phyloP scores from a whole-genome alignment of 108 stramenopile genomes.

The Skeletonema tropicum region DNA sequence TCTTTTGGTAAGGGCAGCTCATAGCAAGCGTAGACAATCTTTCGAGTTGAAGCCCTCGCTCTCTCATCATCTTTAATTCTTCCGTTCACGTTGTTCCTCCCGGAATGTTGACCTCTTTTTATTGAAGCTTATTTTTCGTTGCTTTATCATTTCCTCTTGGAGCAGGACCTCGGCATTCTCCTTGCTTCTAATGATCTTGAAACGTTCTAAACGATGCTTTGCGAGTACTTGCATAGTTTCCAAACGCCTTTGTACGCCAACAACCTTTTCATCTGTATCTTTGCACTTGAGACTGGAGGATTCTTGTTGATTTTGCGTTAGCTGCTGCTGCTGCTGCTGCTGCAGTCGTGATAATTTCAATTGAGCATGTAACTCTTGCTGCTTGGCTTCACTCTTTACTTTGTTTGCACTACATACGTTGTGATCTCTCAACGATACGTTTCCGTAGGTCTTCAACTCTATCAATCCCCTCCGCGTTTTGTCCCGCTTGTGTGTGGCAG shows the following conservation, averaged over 20 bases:
- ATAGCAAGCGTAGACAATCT: slow-evolving; percentile 33
- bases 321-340: no score
- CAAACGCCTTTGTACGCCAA: neutral
- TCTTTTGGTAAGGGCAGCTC: slow-evolving; percentile 49
- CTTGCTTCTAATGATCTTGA: slow-evolving; percentile 1
- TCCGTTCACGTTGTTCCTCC: slow-evolving; percentile 14
- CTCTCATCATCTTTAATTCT: slow-evolving; percentile 4
- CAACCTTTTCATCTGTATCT: slow-evolving; percentile 2
- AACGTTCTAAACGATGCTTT: slow-evolving; percentile 4
- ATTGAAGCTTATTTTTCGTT: slow-evolving; percentile 6
- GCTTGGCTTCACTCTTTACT: no score
- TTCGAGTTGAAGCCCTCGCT: slow-evolving; percentile 25
- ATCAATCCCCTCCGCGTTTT: no score
- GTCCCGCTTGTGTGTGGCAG: neutral
- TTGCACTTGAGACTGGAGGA: no score
- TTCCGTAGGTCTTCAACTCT: no score
- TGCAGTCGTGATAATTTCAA: no score
- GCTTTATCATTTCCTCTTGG: slow-evolving; percentile 7
- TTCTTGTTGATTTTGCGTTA: no score
- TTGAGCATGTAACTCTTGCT: no score
- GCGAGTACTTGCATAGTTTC: slow-evolving; percentile 13
- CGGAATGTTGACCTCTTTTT: slow-evolving; percentile 11
- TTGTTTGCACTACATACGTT: no score
- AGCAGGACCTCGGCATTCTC: neutral
- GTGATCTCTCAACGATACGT: no score